Evolutionary conservation across 1,139 yeast genomes (phyloP).

Genomic region (Kodamaea plutei): DNA sequence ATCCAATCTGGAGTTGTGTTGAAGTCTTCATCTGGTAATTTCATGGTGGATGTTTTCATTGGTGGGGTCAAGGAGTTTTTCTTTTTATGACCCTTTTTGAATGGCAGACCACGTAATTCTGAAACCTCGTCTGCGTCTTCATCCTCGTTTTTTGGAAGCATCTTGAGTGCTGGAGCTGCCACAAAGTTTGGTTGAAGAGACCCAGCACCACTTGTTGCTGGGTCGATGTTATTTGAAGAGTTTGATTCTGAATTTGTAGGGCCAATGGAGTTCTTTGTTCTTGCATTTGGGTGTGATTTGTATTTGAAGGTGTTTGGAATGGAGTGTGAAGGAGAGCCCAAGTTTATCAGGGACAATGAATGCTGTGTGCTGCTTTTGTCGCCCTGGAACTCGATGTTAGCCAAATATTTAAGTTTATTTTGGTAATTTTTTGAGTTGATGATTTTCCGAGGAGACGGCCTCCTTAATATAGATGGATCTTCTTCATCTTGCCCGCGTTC

Average conservation of each 20-base stretch:
- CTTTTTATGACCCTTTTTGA: constrained; percentile 6
- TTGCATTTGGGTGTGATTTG: constrained; percentile 46
- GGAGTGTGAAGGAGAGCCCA: constrained; percentile 24
- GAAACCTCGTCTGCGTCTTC: constrained; percentile 1
- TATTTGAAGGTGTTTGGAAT: constrained; percentile 46
- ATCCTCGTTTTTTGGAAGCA: constrained; percentile 1
- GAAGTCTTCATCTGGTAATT: constrained; percentile 9
- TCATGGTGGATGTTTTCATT: constrained; percentile 18
- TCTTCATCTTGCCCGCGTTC: too few species aligned
- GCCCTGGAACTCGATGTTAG: constrained; percentile 31
- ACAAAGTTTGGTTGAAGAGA: constrained; percentile 4
- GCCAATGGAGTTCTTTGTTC: constrained; percentile 32
- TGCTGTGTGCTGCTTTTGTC: constrained; percentile 14
- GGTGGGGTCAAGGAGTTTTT: constrained; percentile 10
- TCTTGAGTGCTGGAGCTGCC: constrained; percentile 1
- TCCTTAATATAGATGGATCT: constrained; percentile 7
- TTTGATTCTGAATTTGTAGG: constrained; percentile 2
- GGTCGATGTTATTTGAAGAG: background rate
- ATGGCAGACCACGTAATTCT: constrained; percentile 2
- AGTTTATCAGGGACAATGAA: too few species aligned
- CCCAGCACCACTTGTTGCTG: constrained; percentile 1
- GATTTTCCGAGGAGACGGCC: constrained; percentile 10
- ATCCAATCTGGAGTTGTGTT: constrained; percentile 43
- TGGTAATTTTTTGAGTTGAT: constrained; percentile 21
- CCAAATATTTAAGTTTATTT: constrained; percentile 31